Conservation (phyloP, 2,329 filamentous ascomycete genomes). For the Ceratocystis eucalypticola region DNA sequence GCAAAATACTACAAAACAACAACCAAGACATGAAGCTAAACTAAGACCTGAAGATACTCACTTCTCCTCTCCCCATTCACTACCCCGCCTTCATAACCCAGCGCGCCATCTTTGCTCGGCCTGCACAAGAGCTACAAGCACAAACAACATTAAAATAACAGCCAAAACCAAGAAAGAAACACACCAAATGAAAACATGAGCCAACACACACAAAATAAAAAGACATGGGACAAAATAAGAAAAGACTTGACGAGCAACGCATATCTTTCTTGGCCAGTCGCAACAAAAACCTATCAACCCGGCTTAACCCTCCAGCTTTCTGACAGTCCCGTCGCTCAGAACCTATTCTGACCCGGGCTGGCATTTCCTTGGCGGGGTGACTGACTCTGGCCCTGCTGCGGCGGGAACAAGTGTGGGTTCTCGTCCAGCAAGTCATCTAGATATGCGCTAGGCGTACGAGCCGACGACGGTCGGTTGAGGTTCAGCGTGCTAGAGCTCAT, state of each 20-base stretch:
- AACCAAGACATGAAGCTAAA: background rate
- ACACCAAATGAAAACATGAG: background rate
- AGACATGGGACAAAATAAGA: background rate
- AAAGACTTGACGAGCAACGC: too few species aligned
- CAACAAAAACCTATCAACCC: too few species aligned
- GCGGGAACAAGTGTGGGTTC: constrained; percentile 41
- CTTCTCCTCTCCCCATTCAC: background rate
- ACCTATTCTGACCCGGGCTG: background rate
- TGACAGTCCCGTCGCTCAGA: background rate
- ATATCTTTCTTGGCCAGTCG: too few species aligned
- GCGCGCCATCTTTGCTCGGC: background rate
- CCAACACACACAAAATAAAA: background rate
- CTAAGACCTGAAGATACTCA: background rate
- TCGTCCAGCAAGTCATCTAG: constrained; percentile 81
- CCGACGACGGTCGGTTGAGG: constrained; percentile 41
- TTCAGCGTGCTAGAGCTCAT: constrained; percentile 54
- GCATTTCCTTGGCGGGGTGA: constrained; percentile 3
- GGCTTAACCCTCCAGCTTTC: background rate
- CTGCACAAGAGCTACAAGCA: background rate
- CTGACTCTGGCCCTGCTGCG: constrained; percentile 10
- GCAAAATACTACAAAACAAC: background rate
- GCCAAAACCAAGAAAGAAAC: background rate
- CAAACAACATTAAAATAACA: background rate
- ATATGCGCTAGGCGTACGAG: constrained; percentile 74
- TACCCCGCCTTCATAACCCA: background rate